phyloP scores from a whole-genome alignment of 2,329 filamentous ascomycete genomes.

The Dichotomopilus funicola region DNA sequence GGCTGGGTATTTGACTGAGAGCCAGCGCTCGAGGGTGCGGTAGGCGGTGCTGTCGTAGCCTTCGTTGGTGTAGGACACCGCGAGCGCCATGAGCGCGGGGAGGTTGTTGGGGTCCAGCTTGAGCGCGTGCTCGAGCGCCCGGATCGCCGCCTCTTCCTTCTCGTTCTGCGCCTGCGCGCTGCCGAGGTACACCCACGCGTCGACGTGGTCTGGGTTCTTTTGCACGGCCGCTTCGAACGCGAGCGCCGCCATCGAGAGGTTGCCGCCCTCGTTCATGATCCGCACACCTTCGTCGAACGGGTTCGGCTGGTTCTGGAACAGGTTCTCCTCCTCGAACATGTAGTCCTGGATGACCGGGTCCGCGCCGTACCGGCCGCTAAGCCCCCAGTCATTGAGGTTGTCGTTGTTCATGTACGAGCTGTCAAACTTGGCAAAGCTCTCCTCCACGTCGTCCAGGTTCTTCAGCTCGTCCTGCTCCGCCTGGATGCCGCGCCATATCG shows the following conservation, averaged over 20 bases:
- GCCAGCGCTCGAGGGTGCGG: conserved; percentile 91
- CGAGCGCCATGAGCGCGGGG: conserved; percentile 86
- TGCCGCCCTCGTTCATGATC: conserved; percentile 90
- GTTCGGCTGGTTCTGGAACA: conserved; percentile 68
- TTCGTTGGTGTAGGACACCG: conserved; percentile 97
- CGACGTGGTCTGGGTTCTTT: conserved; percentile 77
- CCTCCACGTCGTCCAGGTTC: conserved; percentile 61
- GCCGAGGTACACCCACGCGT: conserved; percentile 90
- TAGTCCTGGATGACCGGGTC: conserved; percentile 84
- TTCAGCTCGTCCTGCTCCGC: conserved; percentile 65
- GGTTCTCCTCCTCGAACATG: conserved; percentile 89
- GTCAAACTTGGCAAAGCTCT: conserved; percentile 65
- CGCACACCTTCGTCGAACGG: conserved; percentile 90
- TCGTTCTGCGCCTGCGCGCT: conserved; percentile 96
- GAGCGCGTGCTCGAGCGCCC: conserved; percentile 83
- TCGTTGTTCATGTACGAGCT: conserved; percentile 32
- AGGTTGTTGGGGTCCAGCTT: conserved; percentile 83
- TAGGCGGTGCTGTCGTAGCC: conserved; percentile 97
- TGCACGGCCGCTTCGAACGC: conserved; percentile 95
- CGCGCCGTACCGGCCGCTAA: conserved; percentile 47
- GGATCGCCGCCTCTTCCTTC: conserved; percentile 93
- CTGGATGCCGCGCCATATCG: conserved; percentile 77
- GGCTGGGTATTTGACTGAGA: conserved; percentile 87
- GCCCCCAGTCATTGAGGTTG: conserved; percentile 63
- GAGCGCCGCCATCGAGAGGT: conserved; percentile 84